Evolutionary conservation across 2,329 filamentous ascomycete species (phyloP), one percentile per base, ranked within the genome.

Genomic region (Cercospora citrullina): DNA sequence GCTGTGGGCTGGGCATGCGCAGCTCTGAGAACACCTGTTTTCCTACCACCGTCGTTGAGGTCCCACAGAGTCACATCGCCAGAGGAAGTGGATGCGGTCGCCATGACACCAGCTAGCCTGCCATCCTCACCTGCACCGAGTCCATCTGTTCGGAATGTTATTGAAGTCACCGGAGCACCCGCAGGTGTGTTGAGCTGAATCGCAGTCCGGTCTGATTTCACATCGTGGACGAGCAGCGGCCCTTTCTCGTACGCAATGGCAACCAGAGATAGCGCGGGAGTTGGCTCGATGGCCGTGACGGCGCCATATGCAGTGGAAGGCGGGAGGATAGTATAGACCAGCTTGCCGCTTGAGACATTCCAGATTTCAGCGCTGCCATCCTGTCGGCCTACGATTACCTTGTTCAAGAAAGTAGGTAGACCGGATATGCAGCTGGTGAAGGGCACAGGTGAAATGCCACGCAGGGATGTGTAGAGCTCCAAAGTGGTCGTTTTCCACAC

Each of bases 41-140:
- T 89, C 73, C 92, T 89, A 5, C 93, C 93, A 16, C 93, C 93
- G 42, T 91, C 86, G 77, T 97, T 97, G 66, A 99, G 84, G 78
- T 99, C 95, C 95, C 95, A 99, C 71, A 99, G 90, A 0, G 92
- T 96, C 55, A 99, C 87, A 79, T 99, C 95, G 36, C 95, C 94
- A 69, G 87, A 94, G 4, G 87, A 84, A 28, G 84, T 84, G 23
- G 92, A 93, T 8, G 93, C 89, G 0, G 95, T 98, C 7, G 94
- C 94, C 93, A 99, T 97, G 64, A 97, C 92, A 64, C 95, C 95
- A 39, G 93, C 87, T 73, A 90, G 89, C 64, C 89, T 88, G 0
- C 94, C 94, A 79, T 97, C 93, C 36, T 93, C 89, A 7, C 94
- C 94, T 16, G 95, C 94, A 28, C 95, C 95, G 64, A 92, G 82